Conservation (phyloP, 345 rosid species). For the Populus alba region DNA sequence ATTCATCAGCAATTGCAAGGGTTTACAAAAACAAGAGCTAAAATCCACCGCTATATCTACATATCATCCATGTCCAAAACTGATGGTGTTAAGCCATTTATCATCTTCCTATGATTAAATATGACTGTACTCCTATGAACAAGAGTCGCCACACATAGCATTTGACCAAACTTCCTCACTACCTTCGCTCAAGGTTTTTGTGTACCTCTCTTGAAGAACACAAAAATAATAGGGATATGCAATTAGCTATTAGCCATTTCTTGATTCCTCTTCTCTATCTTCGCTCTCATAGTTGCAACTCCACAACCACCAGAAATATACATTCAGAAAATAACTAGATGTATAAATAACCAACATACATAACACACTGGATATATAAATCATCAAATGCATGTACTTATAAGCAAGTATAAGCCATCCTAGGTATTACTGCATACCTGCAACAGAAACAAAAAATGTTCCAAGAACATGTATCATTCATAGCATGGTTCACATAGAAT, state of each 20-base stretch:
- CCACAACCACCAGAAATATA: neutral
- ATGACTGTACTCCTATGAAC: conserved; percentile 11
- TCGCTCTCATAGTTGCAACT: conserved; percentile 73
- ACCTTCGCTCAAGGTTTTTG: neutral
- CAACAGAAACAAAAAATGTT: too few relatives aligned
- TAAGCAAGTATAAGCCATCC: too few relatives aligned
- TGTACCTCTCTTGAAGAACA: neutral
- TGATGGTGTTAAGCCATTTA: neutral
- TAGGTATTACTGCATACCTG: too few relatives aligned
- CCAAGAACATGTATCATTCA: neutral
- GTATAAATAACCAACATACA: too few relatives aligned
- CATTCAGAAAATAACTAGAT: too few relatives aligned
- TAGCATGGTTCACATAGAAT: too few relatives aligned
- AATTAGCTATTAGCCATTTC: conserved; percentile 37
- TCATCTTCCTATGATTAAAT: neutral
- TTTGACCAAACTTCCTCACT: neutral
- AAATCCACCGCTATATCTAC: neutral
- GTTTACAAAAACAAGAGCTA: neutral
- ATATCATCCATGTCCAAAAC: neutral
- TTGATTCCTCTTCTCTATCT: conserved; percentile 58
- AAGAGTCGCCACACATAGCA: neutral
- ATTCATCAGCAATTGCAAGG: neutral
- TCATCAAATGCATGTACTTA: too few relatives aligned
- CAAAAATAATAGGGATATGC: neutral
- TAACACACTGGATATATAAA: too few relatives aligned